These are phyloP conservation scores for Colletotrichum eremochloae DNA, from an alignment of 2,329 filamentous ascomycete genomes.

Conservation along the genomic window DNA sequence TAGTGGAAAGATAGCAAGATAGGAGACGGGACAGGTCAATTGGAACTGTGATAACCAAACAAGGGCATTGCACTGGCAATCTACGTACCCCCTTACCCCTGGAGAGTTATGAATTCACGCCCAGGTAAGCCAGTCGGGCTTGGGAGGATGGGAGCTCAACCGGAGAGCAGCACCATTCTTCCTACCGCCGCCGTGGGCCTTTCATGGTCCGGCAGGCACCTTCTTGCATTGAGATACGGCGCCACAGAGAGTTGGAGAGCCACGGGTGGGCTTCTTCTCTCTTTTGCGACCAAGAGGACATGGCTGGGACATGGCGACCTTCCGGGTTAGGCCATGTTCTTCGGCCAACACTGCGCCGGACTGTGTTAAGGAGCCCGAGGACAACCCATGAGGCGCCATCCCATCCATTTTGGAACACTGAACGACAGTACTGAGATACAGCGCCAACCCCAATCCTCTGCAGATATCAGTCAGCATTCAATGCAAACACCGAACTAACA, in stretches of 20 bases:
- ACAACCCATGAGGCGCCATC: constrained; percentile 21
- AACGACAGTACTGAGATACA: background rate
- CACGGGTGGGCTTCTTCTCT: background rate
- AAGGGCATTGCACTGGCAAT: constrained; percentile 13
- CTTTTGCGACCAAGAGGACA: background rate
- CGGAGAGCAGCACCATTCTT: background rate
- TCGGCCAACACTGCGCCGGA: constrained; percentile 23
- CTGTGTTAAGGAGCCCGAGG: constrained; percentile 19
- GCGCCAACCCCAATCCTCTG: constrained; percentile 26
- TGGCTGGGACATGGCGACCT: constrained; percentile 14
- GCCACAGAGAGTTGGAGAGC: background rate
- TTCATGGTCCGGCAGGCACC: constrained; percentile 1
- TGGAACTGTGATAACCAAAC: constrained; percentile 19
- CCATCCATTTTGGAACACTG: constrained; percentile 34
- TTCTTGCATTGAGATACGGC: constrained; percentile 1
- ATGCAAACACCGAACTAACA: constrained; percentile 29
- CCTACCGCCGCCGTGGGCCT: background rate
- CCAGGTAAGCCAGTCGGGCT: constrained; percentile 4
- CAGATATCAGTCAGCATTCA: constrained; percentile 31
- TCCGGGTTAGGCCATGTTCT: constrained; percentile 18
- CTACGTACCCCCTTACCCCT: constrained; percentile 23
- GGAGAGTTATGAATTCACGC: constrained; percentile 9
- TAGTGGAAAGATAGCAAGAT: constrained; percentile 9
- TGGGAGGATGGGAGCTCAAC: background rate
- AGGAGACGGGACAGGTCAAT: constrained; percentile 8